Evolutionary conservation across 2,329 filamentous ascomycete genomes (phyloP).

Genomic region (Hyphodiscus sp.): DNA sequence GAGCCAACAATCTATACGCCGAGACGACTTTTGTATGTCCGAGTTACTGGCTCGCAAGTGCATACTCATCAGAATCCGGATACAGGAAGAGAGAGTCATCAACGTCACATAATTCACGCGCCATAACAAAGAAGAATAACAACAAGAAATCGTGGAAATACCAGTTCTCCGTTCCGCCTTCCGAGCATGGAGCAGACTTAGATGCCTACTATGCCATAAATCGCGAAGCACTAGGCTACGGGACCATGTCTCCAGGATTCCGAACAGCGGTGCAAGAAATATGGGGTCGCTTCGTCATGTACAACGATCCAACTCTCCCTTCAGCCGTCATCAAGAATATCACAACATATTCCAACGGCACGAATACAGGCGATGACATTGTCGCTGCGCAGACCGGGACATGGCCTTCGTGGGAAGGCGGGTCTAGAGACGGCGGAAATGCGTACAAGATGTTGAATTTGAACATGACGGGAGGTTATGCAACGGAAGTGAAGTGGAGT

Average conservation of each 20-base stretch:
- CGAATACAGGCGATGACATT: conserved; percentile 3
- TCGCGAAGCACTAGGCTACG: conserved; percentile 9
- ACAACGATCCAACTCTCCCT: conserved; percentile 7
- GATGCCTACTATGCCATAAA: conserved; percentile 28
- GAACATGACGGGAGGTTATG: conserved; percentile 9
- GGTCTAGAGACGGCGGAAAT: not conserved
- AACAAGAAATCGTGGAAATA: conserved; percentile 35
- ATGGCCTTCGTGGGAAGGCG: conserved; percentile 6
- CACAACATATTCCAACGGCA: conserved; percentile 4
- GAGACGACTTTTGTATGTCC: conserved; percentile 49
- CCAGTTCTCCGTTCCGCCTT: conserved; percentile 35
- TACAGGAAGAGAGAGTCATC: conserved; percentile 13
- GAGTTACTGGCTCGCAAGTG: conserved; percentile 44
- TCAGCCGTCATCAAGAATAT: not conserved
- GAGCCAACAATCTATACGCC: conserved; percentile 30
- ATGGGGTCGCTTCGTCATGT: conserved; percentile 15
- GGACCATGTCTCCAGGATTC: conserved; percentile 9
- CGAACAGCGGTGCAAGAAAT: conserved; percentile 7
- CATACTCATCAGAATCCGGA: conserved; percentile 30
- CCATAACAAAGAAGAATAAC: not conserved
- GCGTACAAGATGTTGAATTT: conserved; percentile 11
- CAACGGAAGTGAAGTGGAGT: not conserved
- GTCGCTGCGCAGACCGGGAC: conserved; percentile 1
- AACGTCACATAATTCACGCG: not conserved
- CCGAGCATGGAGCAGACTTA: conserved; percentile 32